Evolutionary conservation across 331 rosid species (phyloP), one percentile per base, ranked within the genome.

Genomic region (Prunus yedoensis): DNA sequence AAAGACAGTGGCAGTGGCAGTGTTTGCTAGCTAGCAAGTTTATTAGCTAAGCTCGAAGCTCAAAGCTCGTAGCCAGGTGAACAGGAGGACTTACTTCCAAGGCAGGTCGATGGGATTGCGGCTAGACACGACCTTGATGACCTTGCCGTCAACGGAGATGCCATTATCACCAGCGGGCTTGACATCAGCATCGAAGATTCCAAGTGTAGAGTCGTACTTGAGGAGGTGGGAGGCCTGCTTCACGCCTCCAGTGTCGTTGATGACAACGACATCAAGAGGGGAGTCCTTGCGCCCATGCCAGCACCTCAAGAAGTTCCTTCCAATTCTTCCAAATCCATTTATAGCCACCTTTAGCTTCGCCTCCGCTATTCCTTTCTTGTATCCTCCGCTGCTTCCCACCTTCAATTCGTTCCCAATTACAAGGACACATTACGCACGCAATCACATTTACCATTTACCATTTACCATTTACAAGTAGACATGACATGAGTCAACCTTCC

Each of bases 181-280:
- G 79, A 94, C 99, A 43, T 90, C 96, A 13, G 99, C 97, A 0
- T 92, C 97, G 32, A 94, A 94, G 86, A 89, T 94, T 51, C 99
- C 99, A 13, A 92, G 99, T 53, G 91, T 94, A 65, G 99, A 94
- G 69, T 94, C 99, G 58, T 94, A 94, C 83, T 94, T 94, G 84
- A 94, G 97, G 78, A 94, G 97, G 89, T 94, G 99, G 72, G 99
- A 94, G 32, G 99, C 99, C 81, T 94, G 97, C 88, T 92, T 94
- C 16, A 94, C 85, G 35, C 99, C 99, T n/a, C 99, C 99, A 1
- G 97, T 87, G 87, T 94, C 97, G 58, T 94, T 94, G 89, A 94
- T 92, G 78, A 93, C 97, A 74, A 94, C 79, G 68, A 94, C 91
- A 43, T 93, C 98, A 10, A 93, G 85, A 21, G 96, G 97, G 1